Base-by-base conservation (phyloP, 208 protist genomes). In the Blechomonas ayalai region DNA sequence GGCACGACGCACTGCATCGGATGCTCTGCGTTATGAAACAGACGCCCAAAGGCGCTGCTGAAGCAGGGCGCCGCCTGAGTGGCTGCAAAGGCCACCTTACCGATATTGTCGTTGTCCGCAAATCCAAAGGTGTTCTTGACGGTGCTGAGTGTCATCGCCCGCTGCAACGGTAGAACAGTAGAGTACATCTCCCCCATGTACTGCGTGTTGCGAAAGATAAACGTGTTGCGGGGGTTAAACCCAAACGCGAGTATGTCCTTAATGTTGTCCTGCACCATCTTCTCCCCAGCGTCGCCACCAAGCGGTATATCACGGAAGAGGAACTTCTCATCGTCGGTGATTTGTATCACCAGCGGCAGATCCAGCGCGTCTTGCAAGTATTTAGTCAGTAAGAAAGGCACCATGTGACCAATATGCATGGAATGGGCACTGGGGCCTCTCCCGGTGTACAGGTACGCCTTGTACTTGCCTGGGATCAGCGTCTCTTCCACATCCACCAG, bases 291-390 rank as follows among this genome's bases (percentile, higher is more conserved):
- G 7, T 87, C 77, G 5, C 97, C 55, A 8, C 68, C 61, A 28
- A 97, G 67, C 7, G 73, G 73, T 0, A 93, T 60, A 54, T 95
- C 89, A 43, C 98, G 98, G 60, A 97, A 99, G 27, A 99, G 81
- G 43, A 90, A 99, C 73, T 99, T 99, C 62, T 99, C 98, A 67
- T 99, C 98, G 57, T 99, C 98, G 15, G 98, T 99, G 58, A 99
- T 90, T 66, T 99, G 98, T 50, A 99, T 97, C 8, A 99, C 97
- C 4, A 99, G 56, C n/a, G 97, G 96, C 13, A 97, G 85, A 20
- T 85, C 58, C 46, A 99, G 96, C 6, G 73, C 82, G n/a, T 99
- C 97, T 72, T 99, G 98, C 42, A 99, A 72, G 47, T 98, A 91
- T 61, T 98, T 95, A 6, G 96, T 98, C 39, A 99, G 93, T 12